Base-by-base conservation (phyloP, 805 yeast genomes). In the Nakazawaea peltata region DNA sequence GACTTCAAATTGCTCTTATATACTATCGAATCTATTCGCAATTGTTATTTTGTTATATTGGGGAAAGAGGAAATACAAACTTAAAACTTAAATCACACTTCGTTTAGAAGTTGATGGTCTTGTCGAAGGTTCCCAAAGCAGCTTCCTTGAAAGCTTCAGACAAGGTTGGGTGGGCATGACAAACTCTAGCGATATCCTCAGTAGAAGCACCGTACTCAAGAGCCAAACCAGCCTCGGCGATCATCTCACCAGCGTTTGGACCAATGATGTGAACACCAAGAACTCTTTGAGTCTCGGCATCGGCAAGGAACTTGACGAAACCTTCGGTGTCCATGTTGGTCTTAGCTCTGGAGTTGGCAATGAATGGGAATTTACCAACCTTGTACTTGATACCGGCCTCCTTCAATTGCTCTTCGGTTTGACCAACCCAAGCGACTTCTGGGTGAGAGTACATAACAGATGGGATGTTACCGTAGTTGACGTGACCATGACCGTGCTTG, bases 381-480 rank as follows among this genome's bases (percentile, higher is more conserved):
- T 81, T 88, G 76, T 82, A 92, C 51, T 80, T 72, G 61, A 87
- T 77, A 50, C 96, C 96, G 51, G 86, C 86, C 50, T 74, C 88
- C 72, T 90, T 88, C 59, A 88, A 74, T 65, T 88, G 88, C 69
- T 88, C 80, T 69, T 92, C 99, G 55, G 78, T 83, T 65, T 84
- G 84, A 51, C 99, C 99, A 49, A 84, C 95, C 98, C 98, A 92
- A 35, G 97, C 97, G 49, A 92, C 96, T 71, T 92, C 99, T 45
- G 99, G 99, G 67, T 87, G 96, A 33, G 97, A 81, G 74, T 92
- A 92, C 98, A 92, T 92, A 48, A 92, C 98, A 24, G 96, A 77
- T 47, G 99, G 99, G 50, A 92, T 92, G 69, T 84, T 94, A 51
- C 80, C 94, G 67, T 92, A 92, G 78, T 92, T 92, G 49, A 92